A percentile compares a stretch with the other conserved stretches of the same genome.
phyloP scores from a whole-genome alignment of 768 basidiomycete genomes.

The Amanita inopinata region DNA sequence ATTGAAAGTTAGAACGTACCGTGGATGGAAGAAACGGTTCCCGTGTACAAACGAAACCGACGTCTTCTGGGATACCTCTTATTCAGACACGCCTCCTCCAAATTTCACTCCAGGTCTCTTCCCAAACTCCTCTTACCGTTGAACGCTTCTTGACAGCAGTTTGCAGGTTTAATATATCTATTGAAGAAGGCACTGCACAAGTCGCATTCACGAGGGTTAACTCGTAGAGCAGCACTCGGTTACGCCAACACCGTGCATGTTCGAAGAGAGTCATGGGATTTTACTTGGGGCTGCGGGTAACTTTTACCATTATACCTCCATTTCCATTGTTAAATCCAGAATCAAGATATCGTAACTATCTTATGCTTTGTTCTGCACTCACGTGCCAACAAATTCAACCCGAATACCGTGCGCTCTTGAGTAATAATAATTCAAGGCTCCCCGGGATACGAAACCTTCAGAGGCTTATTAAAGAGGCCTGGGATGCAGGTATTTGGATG shows the following conservation, averaged over 20 bases:
- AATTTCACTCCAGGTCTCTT: slow-evolving; percentile 56
- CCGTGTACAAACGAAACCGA: slow-evolving; percentile 27
- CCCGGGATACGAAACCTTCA: slow-evolving; percentile 75
- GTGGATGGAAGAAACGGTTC: slow-evolving; percentile 5
- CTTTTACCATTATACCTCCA: slow-evolving; percentile 13
- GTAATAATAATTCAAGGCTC: slow-evolving; percentile 32
- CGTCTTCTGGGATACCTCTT: slow-evolving; percentile 55
- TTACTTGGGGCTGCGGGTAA: slow-evolving; percentile 66
- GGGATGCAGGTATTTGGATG: slow-evolving; percentile 46
- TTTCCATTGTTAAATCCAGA: slow-evolving; percentile 2
- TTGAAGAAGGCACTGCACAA: slow-evolving; percentile 45
- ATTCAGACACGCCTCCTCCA: slow-evolving; percentile 28
- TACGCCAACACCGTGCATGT: slow-evolving; percentile 53
- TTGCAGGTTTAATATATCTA: slow-evolving; percentile 53
- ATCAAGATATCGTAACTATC: slow-evolving; percentile 69
- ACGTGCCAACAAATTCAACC: slow-evolving; percentile 58
- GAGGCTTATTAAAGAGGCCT: slow-evolving; percentile 72
- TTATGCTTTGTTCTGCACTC: slow-evolving; percentile 68
- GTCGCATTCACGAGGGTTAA: slow-evolving; percentile 39
- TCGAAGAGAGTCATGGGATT: slow-evolving; percentile 48
- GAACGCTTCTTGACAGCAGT: background rate
- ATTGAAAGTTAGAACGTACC: background rate
- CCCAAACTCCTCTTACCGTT: background rate
- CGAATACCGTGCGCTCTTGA: slow-evolving; percentile 49
- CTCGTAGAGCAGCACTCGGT: slow-evolving; percentile 54